Evolutionary conservation across 2,329 filamentous ascomycete genomes (phyloP).

Genomic region (Penicillium freii): DNA sequence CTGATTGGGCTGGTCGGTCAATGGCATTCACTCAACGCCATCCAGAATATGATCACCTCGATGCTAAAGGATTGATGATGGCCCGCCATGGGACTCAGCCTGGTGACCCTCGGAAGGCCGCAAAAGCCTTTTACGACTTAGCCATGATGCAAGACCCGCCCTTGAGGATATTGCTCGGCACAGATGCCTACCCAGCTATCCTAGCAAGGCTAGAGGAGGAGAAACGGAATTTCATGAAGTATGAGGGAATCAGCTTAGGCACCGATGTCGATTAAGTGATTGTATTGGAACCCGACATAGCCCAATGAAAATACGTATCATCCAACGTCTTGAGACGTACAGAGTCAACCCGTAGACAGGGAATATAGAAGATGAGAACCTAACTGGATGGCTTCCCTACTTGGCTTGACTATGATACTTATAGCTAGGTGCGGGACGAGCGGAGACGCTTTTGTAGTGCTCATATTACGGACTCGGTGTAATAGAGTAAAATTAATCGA

Average conservation of each 20-base stretch:
- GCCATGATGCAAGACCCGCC: no score
- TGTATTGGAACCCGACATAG: not conserved
- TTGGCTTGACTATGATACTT: not conserved
- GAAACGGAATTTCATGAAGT: not conserved
- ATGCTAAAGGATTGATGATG: no score
- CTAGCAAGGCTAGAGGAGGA: not conserved
- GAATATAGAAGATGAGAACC: not conserved
- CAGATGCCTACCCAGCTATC: no score
- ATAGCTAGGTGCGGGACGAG: not conserved
- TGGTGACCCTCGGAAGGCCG: no score
- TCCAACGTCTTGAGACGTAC: not conserved
- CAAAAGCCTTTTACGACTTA: no score
- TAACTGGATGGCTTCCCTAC: not conserved
- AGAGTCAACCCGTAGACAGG: not conserved
- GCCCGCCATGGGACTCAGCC: no score
- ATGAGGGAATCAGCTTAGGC: not conserved
- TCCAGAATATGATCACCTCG: no score
- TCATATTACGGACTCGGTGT: not conserved
- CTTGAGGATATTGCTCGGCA: no score
- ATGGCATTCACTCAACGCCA: no score
- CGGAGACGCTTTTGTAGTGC: not conserved
- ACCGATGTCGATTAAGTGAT: not conserved
- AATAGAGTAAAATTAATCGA: not conserved
- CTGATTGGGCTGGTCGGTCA: no score
- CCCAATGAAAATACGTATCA: not conserved